Percentiles rank a stretch among this genome's conserved stretches.
phyloP scores from a whole-genome alignment of 1,139 yeast species.

The Torulaspora pretoriensis region DNA sequence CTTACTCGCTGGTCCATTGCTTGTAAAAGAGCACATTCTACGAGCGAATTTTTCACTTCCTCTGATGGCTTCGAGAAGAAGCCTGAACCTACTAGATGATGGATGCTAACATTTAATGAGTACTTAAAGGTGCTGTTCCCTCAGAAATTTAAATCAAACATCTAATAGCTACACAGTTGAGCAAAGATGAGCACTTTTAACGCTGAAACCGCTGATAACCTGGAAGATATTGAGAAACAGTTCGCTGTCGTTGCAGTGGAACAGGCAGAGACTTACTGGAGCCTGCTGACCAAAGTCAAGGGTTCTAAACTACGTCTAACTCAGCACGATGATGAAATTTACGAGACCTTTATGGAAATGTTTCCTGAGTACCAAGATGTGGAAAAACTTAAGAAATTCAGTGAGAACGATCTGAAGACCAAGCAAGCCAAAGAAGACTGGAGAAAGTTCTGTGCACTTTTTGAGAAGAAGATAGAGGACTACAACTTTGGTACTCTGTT shows the following conservation, averaged over 20 bases:
- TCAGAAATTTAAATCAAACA: background rate
- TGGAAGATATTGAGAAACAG: slow-evolving; percentile 82
- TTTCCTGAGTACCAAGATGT: slow-evolving; percentile 81
- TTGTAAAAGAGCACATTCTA: background rate
- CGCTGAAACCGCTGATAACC: slow-evolving; percentile 57
- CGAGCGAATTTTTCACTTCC: background rate
- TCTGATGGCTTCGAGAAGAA: slow-evolving; percentile 1
- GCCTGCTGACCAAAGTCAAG: slow-evolving; percentile 62
- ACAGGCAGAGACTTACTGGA: slow-evolving; percentile 95
- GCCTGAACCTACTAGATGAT: background rate
- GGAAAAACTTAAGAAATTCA: slow-evolving; percentile 51
- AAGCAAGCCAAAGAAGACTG: slow-evolving; percentile 78
- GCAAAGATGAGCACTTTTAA: slow-evolving; percentile 41
- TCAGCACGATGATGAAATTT: slow-evolving; percentile 77
- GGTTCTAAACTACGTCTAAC: slow-evolving; percentile 80
- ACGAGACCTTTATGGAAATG: slow-evolving; percentile 56
- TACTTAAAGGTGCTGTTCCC: background rate
- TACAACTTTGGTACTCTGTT: slow-evolving; percentile 93
- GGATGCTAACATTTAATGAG: background rate
- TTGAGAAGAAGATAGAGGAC: slow-evolving; percentile 75
- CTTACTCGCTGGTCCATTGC: no score
- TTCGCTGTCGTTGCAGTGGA: slow-evolving; percentile 96
- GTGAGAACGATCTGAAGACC: slow-evolving; percentile 81
- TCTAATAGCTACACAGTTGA: background rate
- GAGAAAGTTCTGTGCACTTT: slow-evolving; percentile 82